Evolutionary conservation across 257 asterid species (phyloP).

Genomic region (Salvia splendens): DNA sequence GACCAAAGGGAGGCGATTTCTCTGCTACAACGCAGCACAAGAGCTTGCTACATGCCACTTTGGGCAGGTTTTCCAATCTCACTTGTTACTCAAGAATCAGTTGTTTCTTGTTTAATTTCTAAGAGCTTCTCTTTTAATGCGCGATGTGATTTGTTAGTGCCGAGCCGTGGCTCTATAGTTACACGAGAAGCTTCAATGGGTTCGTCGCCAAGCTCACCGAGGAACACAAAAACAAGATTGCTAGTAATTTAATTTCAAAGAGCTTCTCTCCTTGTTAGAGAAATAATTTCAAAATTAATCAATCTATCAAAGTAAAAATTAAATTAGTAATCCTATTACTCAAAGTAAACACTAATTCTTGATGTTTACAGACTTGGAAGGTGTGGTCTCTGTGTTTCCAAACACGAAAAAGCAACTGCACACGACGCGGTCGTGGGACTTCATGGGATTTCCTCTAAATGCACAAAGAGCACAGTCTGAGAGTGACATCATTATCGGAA

Average conservation of each 20-base stretch:
- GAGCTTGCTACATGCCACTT: slow-evolving; percentile 47
- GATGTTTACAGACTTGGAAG: slow-evolving; percentile 40
- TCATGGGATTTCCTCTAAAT: slow-evolving; percentile 50
- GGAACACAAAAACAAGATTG: slow-evolving; percentile 47
- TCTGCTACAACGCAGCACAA: slow-evolving; percentile 41
- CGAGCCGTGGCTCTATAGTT: slow-evolving; percentile 46
- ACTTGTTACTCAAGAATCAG: neutral
- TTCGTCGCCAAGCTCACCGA: slow-evolving; percentile 55
- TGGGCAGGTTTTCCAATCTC: too few relatives aligned
- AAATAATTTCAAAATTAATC: too few relatives aligned
- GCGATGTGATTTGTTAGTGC: neutral
- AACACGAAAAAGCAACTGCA: slow-evolving; percentile 50
- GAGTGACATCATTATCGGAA: slow-evolving; percentile 46
- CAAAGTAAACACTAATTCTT: too few relatives aligned
- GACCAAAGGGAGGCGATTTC: slow-evolving; percentile 41
- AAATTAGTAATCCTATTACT: too few relatives aligned
- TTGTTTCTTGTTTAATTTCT: neutral
- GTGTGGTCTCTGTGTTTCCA: slow-evolving; percentile 55
- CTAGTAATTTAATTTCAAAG: slow-evolving; percentile 35
- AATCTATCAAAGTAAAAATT: too few relatives aligned
- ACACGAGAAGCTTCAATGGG: slow-evolving; percentile 67
- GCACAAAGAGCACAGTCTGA: slow-evolving; percentile 37
- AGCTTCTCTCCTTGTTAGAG: too few relatives aligned
- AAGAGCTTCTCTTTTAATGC: neutral
- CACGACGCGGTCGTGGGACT: slow-evolving; percentile 68